A percentile compares a stretch with the other conserved stretches of the same genome.
Evolutionary conservation across 2,329 filamentous ascomycete genomes (phyloP).

Genomic region (Xylaria multiplex): DNA sequence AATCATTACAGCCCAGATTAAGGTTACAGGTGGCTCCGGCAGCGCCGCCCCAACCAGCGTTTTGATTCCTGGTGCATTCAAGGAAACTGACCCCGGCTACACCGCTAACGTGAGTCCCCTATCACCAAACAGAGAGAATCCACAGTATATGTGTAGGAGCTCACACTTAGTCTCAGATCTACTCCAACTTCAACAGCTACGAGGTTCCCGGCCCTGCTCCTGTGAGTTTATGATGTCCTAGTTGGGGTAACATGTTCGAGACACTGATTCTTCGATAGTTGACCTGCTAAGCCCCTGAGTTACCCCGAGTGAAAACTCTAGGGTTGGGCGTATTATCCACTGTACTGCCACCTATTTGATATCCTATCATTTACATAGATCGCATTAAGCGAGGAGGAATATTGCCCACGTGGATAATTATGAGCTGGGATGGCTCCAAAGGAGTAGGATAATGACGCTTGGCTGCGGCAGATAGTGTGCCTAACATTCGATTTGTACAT

Average conservation of each 20-base stretch:
- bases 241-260: background rate
- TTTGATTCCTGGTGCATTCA: slow-evolving; percentile 37
- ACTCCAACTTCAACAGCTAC: slow-evolving; percentile 38
- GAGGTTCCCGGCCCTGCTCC: slow-evolving; percentile 37
- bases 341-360: background rate
- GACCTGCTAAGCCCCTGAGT: slow-evolving; percentile 19
- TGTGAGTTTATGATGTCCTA: slow-evolving; percentile 26
- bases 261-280: slow-evolving; percentile 27
- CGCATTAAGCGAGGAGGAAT: no score
- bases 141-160: background rate
- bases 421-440: background rate
- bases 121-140: no score
- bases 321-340: no score
- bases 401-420: background rate
- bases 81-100: slow-evolving; percentile 37
- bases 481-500: slow-evolving; percentile 26
- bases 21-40: slow-evolving; percentile 34
- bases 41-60: slow-evolving; percentile 30
- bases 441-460: background rate
- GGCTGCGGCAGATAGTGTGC: background rate
- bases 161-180: slow-evolving; percentile 32
- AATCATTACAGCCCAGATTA: slow-evolving; percentile 28
- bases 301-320: background rate
- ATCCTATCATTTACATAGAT: background rate
- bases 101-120: slow-evolving; percentile 37